These are phyloP conservation scores for Pseudocercospora eumusae DNA, from an alignment of 2,329 filamentous ascomycete species.

Conservation along the genomic window DNA sequence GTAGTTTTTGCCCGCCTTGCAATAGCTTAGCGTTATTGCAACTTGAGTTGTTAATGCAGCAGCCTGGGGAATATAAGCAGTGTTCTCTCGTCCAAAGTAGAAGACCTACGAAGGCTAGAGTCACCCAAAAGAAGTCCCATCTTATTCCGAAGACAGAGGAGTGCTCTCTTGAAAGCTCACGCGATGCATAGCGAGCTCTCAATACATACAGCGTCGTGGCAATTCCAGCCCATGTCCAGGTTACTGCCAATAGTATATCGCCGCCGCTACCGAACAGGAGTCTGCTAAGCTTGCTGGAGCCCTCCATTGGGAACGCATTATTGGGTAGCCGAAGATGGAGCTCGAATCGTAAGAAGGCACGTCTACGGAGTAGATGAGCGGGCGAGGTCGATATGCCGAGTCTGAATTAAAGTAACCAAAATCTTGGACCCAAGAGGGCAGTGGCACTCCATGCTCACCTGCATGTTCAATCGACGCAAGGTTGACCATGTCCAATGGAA, in stretches of 20 bases:
- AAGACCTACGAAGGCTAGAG: conserved; percentile 15
- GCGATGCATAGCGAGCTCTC: conserved; percentile 15
- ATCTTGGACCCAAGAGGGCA: background rate
- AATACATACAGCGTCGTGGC: conserved; percentile 17
- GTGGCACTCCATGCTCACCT: background rate
- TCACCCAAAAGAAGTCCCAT: conserved; percentile 22
- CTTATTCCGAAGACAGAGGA: conserved; percentile 13
- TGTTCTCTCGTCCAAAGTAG: background rate
- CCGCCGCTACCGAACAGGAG: conserved; percentile 6
- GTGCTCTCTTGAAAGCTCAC: conserved; percentile 5
- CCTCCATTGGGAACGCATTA: background rate
- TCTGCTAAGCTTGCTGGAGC: background rate
- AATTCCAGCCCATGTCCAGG: conserved; percentile 23
- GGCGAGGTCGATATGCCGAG: background rate
- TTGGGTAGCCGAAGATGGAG: background rate
- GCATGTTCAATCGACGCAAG: background rate
- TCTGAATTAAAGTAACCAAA: background rate
- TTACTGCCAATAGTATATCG: conserved; percentile 16
- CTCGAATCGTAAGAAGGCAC: background rate
- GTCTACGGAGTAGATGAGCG: background rate
- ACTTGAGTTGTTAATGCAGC: background rate
- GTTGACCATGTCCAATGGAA: background rate
- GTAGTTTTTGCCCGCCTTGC: background rate
- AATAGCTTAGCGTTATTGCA: conserved; percentile 8
- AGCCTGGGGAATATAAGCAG: background rate